Percentiles rank a stretch among this genome's conserved stretches.
These are phyloP conservation scores for Candida glucosophila DNA, from an alignment of 1,139 yeast genomes.

Conservation along the genomic window DNA sequence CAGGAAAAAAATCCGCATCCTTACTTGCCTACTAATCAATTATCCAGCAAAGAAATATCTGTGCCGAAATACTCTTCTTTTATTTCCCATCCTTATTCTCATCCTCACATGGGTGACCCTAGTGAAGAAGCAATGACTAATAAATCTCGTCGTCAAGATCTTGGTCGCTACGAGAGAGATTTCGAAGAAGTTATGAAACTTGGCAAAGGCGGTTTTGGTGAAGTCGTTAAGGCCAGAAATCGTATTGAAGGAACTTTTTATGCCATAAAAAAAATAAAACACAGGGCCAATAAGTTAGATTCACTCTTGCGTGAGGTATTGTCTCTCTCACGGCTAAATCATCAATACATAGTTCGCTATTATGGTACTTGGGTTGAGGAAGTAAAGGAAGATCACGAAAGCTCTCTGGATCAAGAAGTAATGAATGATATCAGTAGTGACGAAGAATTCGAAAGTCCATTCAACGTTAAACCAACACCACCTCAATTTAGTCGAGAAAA, in stretches of 20 bases:
- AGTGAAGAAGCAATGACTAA: no score
- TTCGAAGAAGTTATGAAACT: conserved; percentile 88
- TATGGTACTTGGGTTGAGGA: conserved; percentile 97
- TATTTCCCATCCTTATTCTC: neutral
- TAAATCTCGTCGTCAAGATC: no score
- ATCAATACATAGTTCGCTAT: conserved; percentile 91
- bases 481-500: conserved; percentile 27
- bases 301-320: conserved; percentile 84
- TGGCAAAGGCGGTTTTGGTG: conserved; percentile 98
- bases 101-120: no score
- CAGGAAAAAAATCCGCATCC: neutral
- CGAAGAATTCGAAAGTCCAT: conserved; percentile 10
- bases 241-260: conserved; percentile 90
- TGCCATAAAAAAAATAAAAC: conserved; percentile 87
- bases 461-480: conserved; percentile 14
- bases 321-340: conserved; percentile 83
- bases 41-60: no score
- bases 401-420: conserved; percentile 5
- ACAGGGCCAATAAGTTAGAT: conserved; percentile 70
- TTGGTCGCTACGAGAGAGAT: conserved; percentile 46
- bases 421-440: conserved; percentile 8
- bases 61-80: neutral
- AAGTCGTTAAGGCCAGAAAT: conserved; percentile 91
- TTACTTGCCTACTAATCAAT: neutral
- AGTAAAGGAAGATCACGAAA: conserved; percentile 14